phyloP scores from a whole-genome alignment of 208 protist genomes.

The Tritrichomonas musculus region DNA sequence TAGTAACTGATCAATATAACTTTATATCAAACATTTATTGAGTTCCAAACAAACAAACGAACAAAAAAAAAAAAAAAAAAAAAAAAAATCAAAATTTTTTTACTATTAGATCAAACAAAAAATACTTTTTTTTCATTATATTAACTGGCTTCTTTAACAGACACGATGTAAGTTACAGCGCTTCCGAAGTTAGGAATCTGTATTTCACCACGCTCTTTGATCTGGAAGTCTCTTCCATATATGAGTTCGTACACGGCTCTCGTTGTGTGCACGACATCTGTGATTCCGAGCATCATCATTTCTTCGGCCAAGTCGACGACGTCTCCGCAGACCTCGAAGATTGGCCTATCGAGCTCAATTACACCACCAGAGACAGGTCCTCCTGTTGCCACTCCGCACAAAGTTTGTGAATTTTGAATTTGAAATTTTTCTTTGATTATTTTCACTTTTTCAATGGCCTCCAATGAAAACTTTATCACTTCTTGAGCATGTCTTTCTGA shows the following conservation, averaged over 20 bases:
- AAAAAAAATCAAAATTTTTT: too few species aligned
- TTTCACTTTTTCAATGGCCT: neutral
- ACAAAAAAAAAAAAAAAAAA: too few species aligned
- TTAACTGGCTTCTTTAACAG: too few species aligned
- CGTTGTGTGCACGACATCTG: neutral
- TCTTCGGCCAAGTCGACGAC: neutral
- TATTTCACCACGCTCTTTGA: neutral
- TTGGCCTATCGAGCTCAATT: neutral
- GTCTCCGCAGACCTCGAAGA: neutral
- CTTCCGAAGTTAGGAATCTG: neutral
- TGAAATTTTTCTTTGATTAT: neutral
- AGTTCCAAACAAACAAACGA: too few species aligned
- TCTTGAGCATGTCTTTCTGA: slow-evolving; percentile 11
- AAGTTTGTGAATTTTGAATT: neutral
- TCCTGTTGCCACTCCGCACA: neutral
- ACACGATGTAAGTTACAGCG: neutral
- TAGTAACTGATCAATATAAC: too few species aligned
- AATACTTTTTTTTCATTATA: too few species aligned
- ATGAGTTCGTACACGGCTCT: slow-evolving; percentile 3
- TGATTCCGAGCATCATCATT: neutral
- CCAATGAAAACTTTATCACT: neutral
- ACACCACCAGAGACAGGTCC: neutral
- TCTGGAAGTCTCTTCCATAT: neutral
- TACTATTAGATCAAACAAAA: too few species aligned
- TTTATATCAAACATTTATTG: too few species aligned